A percentile compares a stretch with the other conserved stretches of the same genome.
Evolutionary conservation across 257 asterid genomes (phyloP).

Genomic region (Verbena officinalis): DNA sequence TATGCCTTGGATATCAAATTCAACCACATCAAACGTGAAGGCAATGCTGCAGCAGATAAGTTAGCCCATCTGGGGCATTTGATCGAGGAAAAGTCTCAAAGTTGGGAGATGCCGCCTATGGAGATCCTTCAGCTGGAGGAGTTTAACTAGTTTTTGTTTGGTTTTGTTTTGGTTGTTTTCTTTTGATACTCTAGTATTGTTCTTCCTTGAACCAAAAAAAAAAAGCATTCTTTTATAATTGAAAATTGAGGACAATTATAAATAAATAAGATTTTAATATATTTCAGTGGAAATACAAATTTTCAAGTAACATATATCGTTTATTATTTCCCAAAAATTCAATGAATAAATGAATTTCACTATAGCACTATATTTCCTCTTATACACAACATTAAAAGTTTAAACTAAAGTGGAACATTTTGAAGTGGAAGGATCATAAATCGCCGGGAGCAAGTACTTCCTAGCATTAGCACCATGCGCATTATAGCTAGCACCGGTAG

Average conservation of each 20-base stretch:
- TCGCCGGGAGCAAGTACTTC: constrained; percentile 54
- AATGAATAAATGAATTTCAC: neutral
- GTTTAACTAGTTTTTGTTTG: too few relatives aligned
- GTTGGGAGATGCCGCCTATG: too few relatives aligned
- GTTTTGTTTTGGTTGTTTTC: too few relatives aligned
- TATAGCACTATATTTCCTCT: neutral
- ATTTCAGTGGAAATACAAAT: neutral
- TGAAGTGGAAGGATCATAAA: constrained; percentile 50
- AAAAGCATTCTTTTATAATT: too few relatives aligned
- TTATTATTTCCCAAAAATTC: neutral
- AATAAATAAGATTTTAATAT: neutral
- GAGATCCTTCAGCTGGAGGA: too few relatives aligned
- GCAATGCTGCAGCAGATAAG: too few relatives aligned
- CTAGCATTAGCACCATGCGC: constrained; percentile 50
- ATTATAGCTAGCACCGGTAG: constrained; percentile 65
- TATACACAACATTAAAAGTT: neutral
- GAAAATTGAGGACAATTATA: neutral
- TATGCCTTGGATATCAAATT: too few relatives aligned
- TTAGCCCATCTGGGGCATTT: too few relatives aligned
- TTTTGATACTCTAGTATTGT: too few relatives aligned
- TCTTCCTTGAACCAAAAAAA: too few relatives aligned
- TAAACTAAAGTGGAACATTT: constrained; percentile 53
- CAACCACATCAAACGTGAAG: too few relatives aligned
- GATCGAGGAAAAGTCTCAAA: too few relatives aligned
- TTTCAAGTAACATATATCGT: neutral